A percentile compares a stretch with the other conserved stretches of the same genome.
Evolutionary conservation across 2,329 filamentous ascomycete species (phyloP).

Genomic region (Massarina eburnea): DNA sequence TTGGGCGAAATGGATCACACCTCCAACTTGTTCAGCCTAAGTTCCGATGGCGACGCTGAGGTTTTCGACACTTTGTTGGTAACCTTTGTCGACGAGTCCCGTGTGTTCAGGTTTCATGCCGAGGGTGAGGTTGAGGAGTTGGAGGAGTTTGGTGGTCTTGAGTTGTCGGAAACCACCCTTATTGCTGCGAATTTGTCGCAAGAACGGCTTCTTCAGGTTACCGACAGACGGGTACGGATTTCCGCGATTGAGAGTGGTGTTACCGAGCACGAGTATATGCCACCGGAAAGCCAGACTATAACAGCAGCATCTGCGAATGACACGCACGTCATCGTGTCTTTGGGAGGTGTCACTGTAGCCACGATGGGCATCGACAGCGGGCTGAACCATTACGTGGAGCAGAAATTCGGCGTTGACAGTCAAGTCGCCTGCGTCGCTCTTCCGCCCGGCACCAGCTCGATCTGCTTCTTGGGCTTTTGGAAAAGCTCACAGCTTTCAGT

Average conservation of each 20-base stretch:
- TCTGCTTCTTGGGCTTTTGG: constrained; percentile 87
- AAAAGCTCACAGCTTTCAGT: constrained; percentile 77
- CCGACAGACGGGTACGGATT: constrained; percentile 62
- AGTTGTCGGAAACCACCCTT: constrained; percentile 71
- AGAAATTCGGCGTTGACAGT: constrained; percentile 65
- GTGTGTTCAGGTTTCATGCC: constrained; percentile 74
- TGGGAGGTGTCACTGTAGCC: constrained; percentile 72
- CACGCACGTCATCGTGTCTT: constrained; percentile 69
- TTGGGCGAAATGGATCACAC: constrained; percentile 77
- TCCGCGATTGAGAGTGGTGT: constrained; percentile 60
- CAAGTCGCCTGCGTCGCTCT: constrained; percentile 86
- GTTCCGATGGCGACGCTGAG: constrained; percentile 51
- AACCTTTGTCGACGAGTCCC: constrained; percentile 80
- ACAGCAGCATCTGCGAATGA: constrained; percentile 77
- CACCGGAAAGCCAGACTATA: constrained; percentile 58
- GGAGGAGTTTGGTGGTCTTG: constrained; percentile 71
- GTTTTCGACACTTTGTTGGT: constrained; percentile 72
- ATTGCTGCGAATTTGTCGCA: constrained; percentile 66
- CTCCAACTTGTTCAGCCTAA: constrained; percentile 71
- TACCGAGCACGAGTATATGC: constrained; percentile 61
- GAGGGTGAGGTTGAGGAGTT: constrained; percentile 85
- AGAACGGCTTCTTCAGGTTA: constrained; percentile 74
- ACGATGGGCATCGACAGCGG: constrained; percentile 58
- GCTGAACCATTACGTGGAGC: constrained; percentile 60
- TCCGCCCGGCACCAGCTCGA: constrained; percentile 61